Evolutionary conservation across 768 basidiomycete species (phyloP), one percentile per base, ranked within the genome.

Genomic region (Mycena capillaripes): DNA sequence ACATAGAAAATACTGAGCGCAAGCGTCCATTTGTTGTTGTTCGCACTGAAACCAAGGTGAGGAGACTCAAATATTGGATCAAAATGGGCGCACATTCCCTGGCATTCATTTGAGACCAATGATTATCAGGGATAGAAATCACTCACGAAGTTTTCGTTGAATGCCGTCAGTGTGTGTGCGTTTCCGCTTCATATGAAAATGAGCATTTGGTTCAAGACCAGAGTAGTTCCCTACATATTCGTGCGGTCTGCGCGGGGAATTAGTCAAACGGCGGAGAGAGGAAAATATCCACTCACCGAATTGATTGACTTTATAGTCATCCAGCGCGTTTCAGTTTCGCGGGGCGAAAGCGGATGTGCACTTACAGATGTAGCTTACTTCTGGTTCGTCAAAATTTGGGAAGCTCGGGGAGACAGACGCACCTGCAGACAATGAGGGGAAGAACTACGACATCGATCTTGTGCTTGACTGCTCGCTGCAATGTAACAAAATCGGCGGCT

Each of bases 1-100:
- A 89, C 88, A 69, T 90, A 90, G 78, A 90, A 90, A 29, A 90
- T 88, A 68, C 88, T 88, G 52, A 90, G 77, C 4, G 84, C 89
- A 12, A 90, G 77, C 0, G 89, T 89, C 89, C 89, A 90, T 77
- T 85, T 87, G 69, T 86, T 82, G 75, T 90, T 90, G 52, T 82
- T 79, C 25, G 85, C 85, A 59, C 71, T 72, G 14, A 67, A 46
- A 11, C 3, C 11, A 40, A 29, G 23, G 62, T 58, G 32, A 46
- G 21, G 29, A 50, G 42, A 42, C 25, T n/a, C n/a, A 16, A 10
- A 38, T 38, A 44, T 5, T 56, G 32, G 7, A 21, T 53, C 6
- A 11, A 4, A 40, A 0, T 2, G n/a, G 12, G 25, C 71, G 21
- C n/a, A 72, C 71, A 90, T 85, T 25, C 85, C 89, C 88, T 89